phyloP scores from a whole-genome alignment of 2,329 filamentous ascomycete species.

The Colletotrichum aenigma region DNA sequence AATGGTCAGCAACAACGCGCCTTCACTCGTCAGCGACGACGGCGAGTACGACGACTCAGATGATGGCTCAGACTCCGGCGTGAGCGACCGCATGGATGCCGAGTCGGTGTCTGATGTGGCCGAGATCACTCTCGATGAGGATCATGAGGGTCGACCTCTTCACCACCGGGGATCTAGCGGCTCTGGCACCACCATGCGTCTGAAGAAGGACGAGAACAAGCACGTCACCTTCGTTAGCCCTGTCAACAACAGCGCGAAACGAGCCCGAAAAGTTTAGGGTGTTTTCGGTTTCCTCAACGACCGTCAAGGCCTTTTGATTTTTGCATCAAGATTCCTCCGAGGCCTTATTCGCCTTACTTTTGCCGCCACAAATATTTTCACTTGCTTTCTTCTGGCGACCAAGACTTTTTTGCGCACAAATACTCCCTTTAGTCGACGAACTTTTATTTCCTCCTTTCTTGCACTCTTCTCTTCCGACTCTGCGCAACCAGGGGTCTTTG shows the following conservation, averaged over 20 bases:
- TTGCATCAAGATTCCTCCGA: neutral
- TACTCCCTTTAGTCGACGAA: slow-evolving; percentile 22
- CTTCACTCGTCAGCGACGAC: slow-evolving; percentile 80
- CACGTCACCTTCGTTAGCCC: slow-evolving; percentile 61
- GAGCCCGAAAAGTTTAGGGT: slow-evolving; percentile 23
- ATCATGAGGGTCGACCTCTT: slow-evolving; percentile 51
- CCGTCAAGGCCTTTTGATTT: neutral
- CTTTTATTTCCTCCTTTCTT: slow-evolving; percentile 9
- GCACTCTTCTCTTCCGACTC: slow-evolving; percentile 5
- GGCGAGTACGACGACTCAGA: slow-evolving; percentile 79
- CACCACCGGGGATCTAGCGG: slow-evolving; percentile 41
- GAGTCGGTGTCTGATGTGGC: slow-evolving; percentile 64
- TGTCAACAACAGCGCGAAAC: slow-evolving; percentile 44
- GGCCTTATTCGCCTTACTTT: neutral
- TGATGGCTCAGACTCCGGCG: slow-evolving; percentile 64
- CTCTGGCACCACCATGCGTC: slow-evolving; percentile 45
- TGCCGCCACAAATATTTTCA: slow-evolving; percentile 9
- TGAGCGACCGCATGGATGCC: slow-evolving; percentile 61
- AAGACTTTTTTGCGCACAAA: slow-evolving; percentile 17
- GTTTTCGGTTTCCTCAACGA: neutral
- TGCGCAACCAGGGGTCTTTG: slow-evolving; percentile 13
- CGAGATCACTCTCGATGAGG: slow-evolving; percentile 66
- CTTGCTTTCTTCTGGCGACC: slow-evolving; percentile 21
- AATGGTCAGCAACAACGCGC: slow-evolving; percentile 75
- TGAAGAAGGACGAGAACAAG: slow-evolving; percentile 59